Base-by-base conservation (phyloP, 2,329 filamentous ascomycete species). In the Cercospora citrullina region DNA sequence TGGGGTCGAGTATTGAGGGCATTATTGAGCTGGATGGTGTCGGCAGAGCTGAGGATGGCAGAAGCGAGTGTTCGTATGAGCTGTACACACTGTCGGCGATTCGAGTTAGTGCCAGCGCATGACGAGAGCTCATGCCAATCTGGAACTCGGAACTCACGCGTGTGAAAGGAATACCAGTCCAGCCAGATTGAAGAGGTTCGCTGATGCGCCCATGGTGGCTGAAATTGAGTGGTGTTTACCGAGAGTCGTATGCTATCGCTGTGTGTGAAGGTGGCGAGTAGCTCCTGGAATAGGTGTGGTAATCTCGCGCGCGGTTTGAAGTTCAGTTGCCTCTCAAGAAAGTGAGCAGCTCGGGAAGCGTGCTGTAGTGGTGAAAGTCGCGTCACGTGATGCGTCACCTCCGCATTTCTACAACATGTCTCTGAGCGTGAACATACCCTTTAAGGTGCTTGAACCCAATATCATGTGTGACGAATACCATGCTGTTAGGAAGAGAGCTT, bases 31-130 rank as follows among this genome's bases (percentile, higher is more conserved):
- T 72, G n/a, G 71, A 68, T 69, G 64, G 79, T 67, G 71, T 78
- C 71, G 66, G 80, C 76, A 62, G 79, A 4, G 84, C 79, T 63
- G 84, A 79, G 36, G 84, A 83, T 61, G 84, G 82, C 60, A 96
- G 87, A 23, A 89, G 85, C 6, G 92, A 91, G 82, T 97, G 92
- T 82, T 99, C 95, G 80, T 97, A 91, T 58, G 94, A 93, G 62
- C 95, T 99, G 82, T 98, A 99, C 82, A 94, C 96, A 71, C 95
- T 99, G 78, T 64, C 48, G 14, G 16, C 6, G 3, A 55, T n/a
- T n/a, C 14, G 7, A 28, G 7, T 55, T n/a, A 55, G 48, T 30
- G 48, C 48, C 23, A 28, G 23, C 1, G 1, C 23, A 55, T 8
- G 14, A 30, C 48, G 10, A 51, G 45, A 51, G 45, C 48, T 53